Evolutionary conservation across 225 moss, liverwort and hornwort genomes (phyloP), one percentile per base, ranked within the genome.

Genomic region (Antitrichia curtipendula): DNA sequence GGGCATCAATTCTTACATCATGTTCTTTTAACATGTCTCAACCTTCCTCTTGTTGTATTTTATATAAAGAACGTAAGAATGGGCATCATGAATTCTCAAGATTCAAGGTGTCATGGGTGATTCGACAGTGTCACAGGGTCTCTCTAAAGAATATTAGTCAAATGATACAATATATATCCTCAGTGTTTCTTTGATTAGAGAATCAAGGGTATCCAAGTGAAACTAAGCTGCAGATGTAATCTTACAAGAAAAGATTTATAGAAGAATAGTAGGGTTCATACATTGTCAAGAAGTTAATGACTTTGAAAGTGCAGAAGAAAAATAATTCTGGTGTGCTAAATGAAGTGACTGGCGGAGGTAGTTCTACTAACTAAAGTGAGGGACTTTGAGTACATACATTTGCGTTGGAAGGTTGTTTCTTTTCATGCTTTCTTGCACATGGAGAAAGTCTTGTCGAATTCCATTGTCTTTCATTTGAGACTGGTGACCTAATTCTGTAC

Each of bases 401-500:
- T 94, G 94, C 14, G 86, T 78, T 78, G 95, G 89, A 82, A 74
- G 75, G 82, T 84, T 89, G 40, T 72, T 91, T 80, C 93, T 88
- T 89, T 92, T 92, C 54, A 91, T 90, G 80, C 89, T 88, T 78
- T 97, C 94, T 93, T 92, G 93, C 64, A 94, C 95, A 79, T 88
- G 94, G 50, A 81, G n/a, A 38, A 88, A 93, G 38, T 88, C 94
- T 73, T 91, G 89, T 83, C 94, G 94, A 85, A 82, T 84, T 84
- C 92, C 95, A 52, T 90, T 92, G 47, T 96, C 96, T 86, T 95
- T 98, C 54, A 86, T 85, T 89, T 95, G 98, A 43, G 88, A 86
- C 73, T 94, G 93, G 81, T 96, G 96, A 40, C 95, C 95, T 68
- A 95, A 45, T 93, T 91, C 96, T 98, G 78, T 86, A 88, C 60